Base-by-base conservation (phyloP, 2,329 filamentous ascomycete species). In the Fusarium agapanthi region DNA sequence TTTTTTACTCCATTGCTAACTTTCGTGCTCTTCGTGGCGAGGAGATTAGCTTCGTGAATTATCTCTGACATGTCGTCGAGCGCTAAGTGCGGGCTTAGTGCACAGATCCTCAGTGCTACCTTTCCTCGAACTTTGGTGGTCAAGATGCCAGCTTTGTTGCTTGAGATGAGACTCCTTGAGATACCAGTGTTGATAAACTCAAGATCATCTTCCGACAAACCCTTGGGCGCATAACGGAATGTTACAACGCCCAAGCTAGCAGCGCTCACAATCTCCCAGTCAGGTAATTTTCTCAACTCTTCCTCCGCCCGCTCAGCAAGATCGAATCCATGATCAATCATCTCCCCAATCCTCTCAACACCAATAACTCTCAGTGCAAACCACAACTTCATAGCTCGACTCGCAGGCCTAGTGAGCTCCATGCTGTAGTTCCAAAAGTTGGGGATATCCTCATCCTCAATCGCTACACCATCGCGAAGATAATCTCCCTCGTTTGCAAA, bases 351-450 rank as follows among this genome's bases (percentile, higher is more conserved):
- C 16, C 41, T 59, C 6, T 78, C 75, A 7, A 75, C 66, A 1
- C 75, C 77, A 30, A 78, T 53, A 0, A 76, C 69, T 2, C 71
- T 65, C 2, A 78, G 18, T 0, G 75, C 77, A 13, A 78, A 78
- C 77, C 76, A 77, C 18, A 78, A 44, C 59, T 78, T 78, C 73
- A 77, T 77, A 5, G 74, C 76, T 0, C 73, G 65, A 5, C 40
- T 53, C 2, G 75, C 73, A 3, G 76, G 73, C 0, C 75, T 58
- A 2, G 75, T 76, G 11, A 77, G 72, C 40, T 78, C 77, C 54
- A 76, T 76, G 10, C 68, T 74, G 7, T 74, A 74, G 12, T 78
- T 76, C 76, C 75, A 78, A 47, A 77, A 76, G 50, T 78, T 78
- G 7, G 75, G 72, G 1, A 76, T 66, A 5, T 77, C 74, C 16